Percentiles rank a stretch among this genome's conserved stretches.
Evolutionary conservation across 176 grass and related monocot genomes (phyloP).

Genomic region (Carex littledalei): DNA sequence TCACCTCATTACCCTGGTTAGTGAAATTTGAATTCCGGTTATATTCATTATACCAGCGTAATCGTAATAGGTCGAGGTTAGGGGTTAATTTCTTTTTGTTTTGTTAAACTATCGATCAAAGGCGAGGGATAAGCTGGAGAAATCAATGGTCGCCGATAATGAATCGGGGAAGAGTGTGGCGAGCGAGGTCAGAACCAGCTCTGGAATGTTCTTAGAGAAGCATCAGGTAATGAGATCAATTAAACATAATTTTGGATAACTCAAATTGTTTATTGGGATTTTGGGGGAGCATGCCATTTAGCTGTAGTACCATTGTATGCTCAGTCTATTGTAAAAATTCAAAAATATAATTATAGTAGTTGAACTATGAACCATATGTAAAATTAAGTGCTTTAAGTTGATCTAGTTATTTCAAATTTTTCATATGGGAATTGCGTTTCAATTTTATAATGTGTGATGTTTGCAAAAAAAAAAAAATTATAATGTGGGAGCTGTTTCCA

Average conservation of each 20-base stretch:
- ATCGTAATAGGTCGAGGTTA: background rate
- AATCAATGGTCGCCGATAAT: slow-evolving; percentile 82
- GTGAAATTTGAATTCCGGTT: background rate
- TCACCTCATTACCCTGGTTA: slow-evolving; percentile 67
- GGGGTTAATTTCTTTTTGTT: background rate
- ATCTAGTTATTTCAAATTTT: background rate
- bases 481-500: background rate
- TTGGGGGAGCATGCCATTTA: background rate
- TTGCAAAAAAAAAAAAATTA: background rate
- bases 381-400: background rate
- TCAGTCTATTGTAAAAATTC: background rate
- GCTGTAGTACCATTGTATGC: background rate
- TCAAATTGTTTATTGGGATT: background rate
- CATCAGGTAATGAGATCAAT: slow-evolving; percentile 40
- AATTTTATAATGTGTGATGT: background rate
- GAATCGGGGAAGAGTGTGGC: slow-evolving; percentile 62
- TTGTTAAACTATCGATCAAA: slow-evolving; percentile 1
- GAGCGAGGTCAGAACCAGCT: slow-evolving; percentile 74
- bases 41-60: slow-evolving; percentile 7
- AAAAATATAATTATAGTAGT: background rate
- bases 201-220: slow-evolving; percentile 87
- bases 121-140: slow-evolving; percentile 82
- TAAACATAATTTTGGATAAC: background rate
- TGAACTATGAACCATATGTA: background rate
- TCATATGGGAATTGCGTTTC: background rate